Evolutionary conservation across 345 rosid genomes (phyloP).

Genomic region (Euphorbia tirucalli): DNA sequence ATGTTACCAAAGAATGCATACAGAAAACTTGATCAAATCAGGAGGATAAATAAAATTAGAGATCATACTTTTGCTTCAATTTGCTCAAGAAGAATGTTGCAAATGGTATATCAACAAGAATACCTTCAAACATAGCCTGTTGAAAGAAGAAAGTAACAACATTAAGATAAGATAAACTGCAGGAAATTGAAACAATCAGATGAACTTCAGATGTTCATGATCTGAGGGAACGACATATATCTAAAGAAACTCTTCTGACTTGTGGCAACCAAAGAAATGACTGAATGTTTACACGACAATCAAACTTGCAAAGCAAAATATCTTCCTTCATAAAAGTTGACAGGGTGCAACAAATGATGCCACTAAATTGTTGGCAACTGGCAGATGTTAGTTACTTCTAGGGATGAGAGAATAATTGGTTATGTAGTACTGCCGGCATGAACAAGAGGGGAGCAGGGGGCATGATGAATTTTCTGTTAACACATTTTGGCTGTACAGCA

Average conservation of each 20-base stretch:
- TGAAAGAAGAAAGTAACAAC: constrained; percentile 20
- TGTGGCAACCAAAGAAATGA: not conserved
- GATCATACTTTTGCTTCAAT: constrained; percentile 79
- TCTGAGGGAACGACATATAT: not conserved
- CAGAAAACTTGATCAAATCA: not conserved
- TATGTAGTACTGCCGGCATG: too few relatives aligned
- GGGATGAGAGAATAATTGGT: too few relatives aligned
- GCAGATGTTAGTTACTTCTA: too few relatives aligned
- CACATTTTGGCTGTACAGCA: too few relatives aligned
- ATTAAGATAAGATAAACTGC: not conserved
- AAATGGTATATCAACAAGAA: constrained; percentile 96
- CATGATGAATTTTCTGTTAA: too few relatives aligned
- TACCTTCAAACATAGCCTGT: constrained; percentile 99
- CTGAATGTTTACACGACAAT: not conserved
- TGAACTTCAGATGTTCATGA: not conserved
- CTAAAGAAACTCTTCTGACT: not conserved
- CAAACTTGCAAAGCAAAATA: not conserved
- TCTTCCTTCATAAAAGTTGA: not conserved
- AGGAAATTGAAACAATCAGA: not conserved
- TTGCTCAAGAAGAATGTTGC: constrained; percentile 99
- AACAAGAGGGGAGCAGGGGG: too few relatives aligned
- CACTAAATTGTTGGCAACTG: too few relatives aligned
- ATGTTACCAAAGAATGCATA: not conserved
- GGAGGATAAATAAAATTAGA: constrained; percentile 9
- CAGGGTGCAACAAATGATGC: not conserved